Percentiles rank a stretch among this genome's conserved stretches.
Conservation (phyloP, 805 yeast genomes). For the Nakazawaea pomicola region DNA sequence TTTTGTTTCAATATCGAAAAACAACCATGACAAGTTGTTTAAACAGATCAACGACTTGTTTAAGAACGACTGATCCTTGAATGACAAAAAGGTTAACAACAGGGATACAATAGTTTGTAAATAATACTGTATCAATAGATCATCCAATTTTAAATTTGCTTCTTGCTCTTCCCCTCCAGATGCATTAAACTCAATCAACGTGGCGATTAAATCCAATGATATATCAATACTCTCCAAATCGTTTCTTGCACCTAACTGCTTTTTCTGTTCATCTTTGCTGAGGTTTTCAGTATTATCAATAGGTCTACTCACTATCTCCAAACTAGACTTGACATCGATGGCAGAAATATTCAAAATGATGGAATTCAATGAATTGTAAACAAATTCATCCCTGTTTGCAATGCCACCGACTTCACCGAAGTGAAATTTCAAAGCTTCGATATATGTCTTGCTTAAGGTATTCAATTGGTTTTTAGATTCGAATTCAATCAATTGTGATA, state of each 20-base stretch:
- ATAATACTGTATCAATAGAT: constrained; percentile 17
- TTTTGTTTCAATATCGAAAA: constrained; percentile 27
- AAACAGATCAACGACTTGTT: constrained; percentile 58
- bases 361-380: constrained; percentile 17
- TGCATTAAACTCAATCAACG: constrained; percentile 54
- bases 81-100: constrained; percentile 31
- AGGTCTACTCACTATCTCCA: constrained; percentile 20
- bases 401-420: constrained; percentile 29
- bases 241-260: constrained; percentile 39
- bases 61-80: constrained; percentile 39
- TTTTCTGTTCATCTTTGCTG: constrained; percentile 33
- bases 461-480: constrained; percentile 11
- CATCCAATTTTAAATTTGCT: too few species aligned
- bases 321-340: constrained; percentile 29
- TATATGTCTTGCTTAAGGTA: constrained; percentile 30
- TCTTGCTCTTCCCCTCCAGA: too few species aligned
- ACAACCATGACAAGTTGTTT: constrained; percentile 68
- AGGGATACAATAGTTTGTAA: constrained; percentile 19
- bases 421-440: constrained; percentile 40
- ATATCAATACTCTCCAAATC: constrained; percentile 63
- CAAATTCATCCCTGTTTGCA: constrained; percentile 15
- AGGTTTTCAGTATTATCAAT: constrained; percentile 28
- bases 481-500: background rate
- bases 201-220: constrained; percentile 70
- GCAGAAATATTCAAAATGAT: constrained; percentile 22